phyloP scores from a whole-genome alignment of 139 green algal species.

The Coelastrella sp. region DNA sequence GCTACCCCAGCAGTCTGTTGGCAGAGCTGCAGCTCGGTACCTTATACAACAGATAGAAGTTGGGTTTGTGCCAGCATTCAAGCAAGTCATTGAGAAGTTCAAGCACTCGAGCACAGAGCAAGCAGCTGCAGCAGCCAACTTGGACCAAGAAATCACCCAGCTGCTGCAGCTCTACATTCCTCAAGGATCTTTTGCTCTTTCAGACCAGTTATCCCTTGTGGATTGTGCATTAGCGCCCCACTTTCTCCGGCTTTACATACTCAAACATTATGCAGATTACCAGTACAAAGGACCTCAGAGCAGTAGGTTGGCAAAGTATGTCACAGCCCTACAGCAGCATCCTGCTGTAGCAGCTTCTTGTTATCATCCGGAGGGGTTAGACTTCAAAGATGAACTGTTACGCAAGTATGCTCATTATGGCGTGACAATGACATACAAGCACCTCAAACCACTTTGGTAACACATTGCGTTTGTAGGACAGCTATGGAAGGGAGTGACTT shows the following conservation, averaged over 20 bases:
- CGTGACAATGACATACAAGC: not conserved
- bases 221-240: not conserved
- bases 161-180: not conserved
- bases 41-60: not conserved
- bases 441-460: not conserved
- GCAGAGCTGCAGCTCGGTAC: not conserved
- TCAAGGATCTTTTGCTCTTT: not conserved
- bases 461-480: too few species aligned
- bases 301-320: not conserved
- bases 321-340: not conserved
- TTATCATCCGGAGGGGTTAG: not conserved
- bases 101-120: not conserved
- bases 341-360: not conserved
- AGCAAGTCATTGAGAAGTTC: not conserved
- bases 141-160: not conserved
- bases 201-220: slow-evolving; percentile 7
- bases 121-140: not conserved
- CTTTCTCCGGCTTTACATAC: slow-evolving; percentile 7
- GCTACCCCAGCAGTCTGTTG: not conserved
- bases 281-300: not conserved
- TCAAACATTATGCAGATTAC: not conserved
- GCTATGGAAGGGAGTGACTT: too few species aligned
- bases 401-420: slow-evolving; percentile 17
- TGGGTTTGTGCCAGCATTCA: not conserved
- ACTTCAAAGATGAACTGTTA: not conserved